These are phyloP conservation scores for Chlorencoelia australis DNA, from an alignment of 2,329 filamentous ascomycete species.

Conservation along the genomic window DNA sequence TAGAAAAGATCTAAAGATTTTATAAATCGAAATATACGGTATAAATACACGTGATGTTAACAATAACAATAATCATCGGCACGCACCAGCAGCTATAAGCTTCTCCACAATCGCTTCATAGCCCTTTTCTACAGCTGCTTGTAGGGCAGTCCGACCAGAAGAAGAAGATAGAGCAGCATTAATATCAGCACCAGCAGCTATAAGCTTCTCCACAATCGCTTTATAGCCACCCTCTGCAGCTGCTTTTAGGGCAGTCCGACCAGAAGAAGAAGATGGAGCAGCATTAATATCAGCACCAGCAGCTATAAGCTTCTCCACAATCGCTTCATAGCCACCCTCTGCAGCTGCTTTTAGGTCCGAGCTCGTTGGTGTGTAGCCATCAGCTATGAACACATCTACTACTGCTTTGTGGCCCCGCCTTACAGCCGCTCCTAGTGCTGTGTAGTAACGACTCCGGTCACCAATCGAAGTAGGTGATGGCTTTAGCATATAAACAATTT, in stretches of 20 bases:
- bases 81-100: slow-evolving; percentile 1
- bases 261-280: slow-evolving; percentile 11
- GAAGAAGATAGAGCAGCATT: slow-evolving; percentile 18
- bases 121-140: slow-evolving; percentile 2
- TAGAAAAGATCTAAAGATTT: too few relatives aligned
- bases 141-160: slow-evolving; percentile 7
- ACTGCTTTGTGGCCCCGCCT: slow-evolving; percentile 10
- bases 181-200: slow-evolving; percentile 30
- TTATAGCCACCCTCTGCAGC: slow-evolving; percentile 25
- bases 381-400: slow-evolving; percentile 25
- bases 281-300: slow-evolving; percentile 31
- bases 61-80: too few relatives aligned
- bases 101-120: slow-evolving; percentile 6
- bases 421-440: slow-evolving; percentile 7
- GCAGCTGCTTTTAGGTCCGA: too few relatives aligned
- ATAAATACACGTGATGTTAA: too few relatives aligned
- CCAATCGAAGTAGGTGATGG: slow-evolving; percentile 14
- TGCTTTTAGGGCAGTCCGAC: slow-evolving; percentile 31
- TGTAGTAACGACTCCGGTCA: not conserved
- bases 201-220: slow-evolving; percentile 23
- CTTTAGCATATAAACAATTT: slow-evolving; percentile 27
- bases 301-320: slow-evolving; percentile 26
- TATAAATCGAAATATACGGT: too few relatives aligned
- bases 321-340: slow-evolving; percentile 20
- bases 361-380: slow-evolving; percentile 19